A percentile compares a stretch with the other conserved stretches of the same genome.
Evolutionary conservation across 1,284 basidiomycete species (phyloP).

Genomic region (Ustilago tritici): DNA sequence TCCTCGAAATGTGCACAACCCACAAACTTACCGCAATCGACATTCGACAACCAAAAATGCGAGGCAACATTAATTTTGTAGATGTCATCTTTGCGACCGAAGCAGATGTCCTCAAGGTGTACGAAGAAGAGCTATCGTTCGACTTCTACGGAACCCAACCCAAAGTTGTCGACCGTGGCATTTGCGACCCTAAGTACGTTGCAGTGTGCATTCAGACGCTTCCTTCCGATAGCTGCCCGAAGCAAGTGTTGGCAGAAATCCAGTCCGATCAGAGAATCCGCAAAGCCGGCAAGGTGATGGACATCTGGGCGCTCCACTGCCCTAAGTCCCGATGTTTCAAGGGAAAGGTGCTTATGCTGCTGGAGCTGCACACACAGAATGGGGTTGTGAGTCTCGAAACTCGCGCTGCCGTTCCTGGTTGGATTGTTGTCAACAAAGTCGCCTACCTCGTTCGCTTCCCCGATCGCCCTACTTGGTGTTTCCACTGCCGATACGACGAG

Average conservation of each 20-base stretch:
- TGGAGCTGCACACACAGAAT: conserved; percentile 18
- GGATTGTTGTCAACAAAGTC: conserved; percentile 19
- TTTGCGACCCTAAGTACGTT: conserved; percentile 18
- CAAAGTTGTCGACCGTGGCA: conserved; percentile 20
- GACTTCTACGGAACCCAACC: conserved; percentile 40
- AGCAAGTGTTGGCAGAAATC: neutral
- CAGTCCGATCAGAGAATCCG: conserved; percentile 7
- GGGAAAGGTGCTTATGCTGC: conserved; percentile 36
- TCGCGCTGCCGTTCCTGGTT: conserved; percentile 30
- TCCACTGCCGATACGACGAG: conserved; percentile 33
- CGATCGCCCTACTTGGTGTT: conserved; percentile 36
- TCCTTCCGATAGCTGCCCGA: conserved; percentile 12
- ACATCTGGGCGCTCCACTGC: conserved; percentile 30
- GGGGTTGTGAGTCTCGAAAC: conserved; percentile 14
- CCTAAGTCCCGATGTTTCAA: conserved; percentile 13
- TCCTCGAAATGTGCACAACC: conserved; percentile 37
- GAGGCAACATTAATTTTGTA: conserved; percentile 12
- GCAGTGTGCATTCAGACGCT: conserved; percentile 37
- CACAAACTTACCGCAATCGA: conserved; percentile 30
- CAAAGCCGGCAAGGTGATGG: conserved; percentile 20
- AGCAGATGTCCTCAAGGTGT: conserved; percentile 33
- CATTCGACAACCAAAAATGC: conserved; percentile 18
- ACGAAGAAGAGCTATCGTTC: conserved; percentile 22
- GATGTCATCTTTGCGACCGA: conserved; percentile 35
- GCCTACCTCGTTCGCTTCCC: conserved; percentile 37